Evolutionary conservation across 257 asterid genomes (phyloP).

Genomic region (Petrea volubilis): DNA sequence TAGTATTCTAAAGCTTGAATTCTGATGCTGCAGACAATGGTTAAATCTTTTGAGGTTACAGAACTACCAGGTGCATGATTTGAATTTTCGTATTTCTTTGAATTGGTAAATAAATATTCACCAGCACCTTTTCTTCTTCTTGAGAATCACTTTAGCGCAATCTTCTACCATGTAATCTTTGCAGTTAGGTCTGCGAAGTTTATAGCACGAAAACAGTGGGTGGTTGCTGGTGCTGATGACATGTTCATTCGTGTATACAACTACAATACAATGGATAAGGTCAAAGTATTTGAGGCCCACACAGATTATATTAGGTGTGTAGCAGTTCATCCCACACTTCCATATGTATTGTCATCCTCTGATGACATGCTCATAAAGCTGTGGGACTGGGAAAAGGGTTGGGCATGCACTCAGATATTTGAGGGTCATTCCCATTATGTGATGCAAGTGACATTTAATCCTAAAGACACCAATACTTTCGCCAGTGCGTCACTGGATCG

Average conservation of each 20-base stretch:
- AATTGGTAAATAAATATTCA: slow-evolving; percentile 7
- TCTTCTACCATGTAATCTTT: slow-evolving; percentile 25
- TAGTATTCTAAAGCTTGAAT: slow-evolving; percentile 25
- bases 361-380: slow-evolving; percentile 99
- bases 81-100: slow-evolving; percentile 19
- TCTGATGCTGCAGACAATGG: slow-evolving; percentile 74
- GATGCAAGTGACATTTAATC: slow-evolving; percentile 99
- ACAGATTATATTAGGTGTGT: slow-evolving; percentile 99
- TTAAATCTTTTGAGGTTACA: slow-evolving; percentile 89
- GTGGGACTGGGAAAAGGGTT: slow-evolving; percentile 99
- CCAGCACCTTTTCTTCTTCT: slow-evolving; percentile 1
- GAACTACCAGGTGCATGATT: slow-evolving; percentile 85
- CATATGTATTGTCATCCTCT: slow-evolving; percentile 93
- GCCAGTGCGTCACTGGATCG: slow-evolving; percentile 99
- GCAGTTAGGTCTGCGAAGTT: slow-evolving; percentile 98
- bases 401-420: slow-evolving; percentile 94
- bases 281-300: slow-evolving; percentile 95
- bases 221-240: slow-evolving; percentile 99
- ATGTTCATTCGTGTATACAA: slow-evolving; percentile 95
- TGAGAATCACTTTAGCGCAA: slow-evolving; percentile 19
- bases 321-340: slow-evolving; percentile 96
- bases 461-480: slow-evolving; percentile 97
- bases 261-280: slow-evolving; percentile 98
- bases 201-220: slow-evolving; percentile 94
- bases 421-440: slow-evolving; percentile 99